Evolutionary conservation across 768 basidiomycete species (phyloP).

Genomic region (Kockovaella imperatae): DNA sequence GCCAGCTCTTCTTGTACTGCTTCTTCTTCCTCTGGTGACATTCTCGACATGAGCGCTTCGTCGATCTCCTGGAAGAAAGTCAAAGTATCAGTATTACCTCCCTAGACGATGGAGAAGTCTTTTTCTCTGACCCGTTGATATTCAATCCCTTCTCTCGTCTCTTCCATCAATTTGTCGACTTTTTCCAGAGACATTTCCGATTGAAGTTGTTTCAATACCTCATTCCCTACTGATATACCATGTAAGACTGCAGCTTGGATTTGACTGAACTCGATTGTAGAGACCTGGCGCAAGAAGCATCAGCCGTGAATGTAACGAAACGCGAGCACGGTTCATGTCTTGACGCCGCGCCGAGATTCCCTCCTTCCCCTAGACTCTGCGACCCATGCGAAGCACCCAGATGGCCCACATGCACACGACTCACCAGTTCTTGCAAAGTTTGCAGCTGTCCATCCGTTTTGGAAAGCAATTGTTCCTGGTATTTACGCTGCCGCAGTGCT

Average conservation of each 20-base stretch:
- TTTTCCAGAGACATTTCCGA: conserved; percentile 83
- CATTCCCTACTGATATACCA: conserved; percentile 86
- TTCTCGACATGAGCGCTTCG: conserved; percentile 69
- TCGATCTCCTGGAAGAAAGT: conserved; percentile 73
- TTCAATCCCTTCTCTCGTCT: conserved; percentile 83
- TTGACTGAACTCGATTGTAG: conserved; percentile 91
- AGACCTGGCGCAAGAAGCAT: conserved; percentile 63
- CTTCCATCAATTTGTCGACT: conserved; percentile 88
- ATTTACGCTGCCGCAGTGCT: conserved; percentile 83
- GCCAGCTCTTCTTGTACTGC: conserved; percentile 77
- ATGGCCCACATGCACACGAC: conserved; percentile 42
- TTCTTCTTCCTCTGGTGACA: conserved; percentile 87
- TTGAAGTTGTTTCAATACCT: conserved; percentile 87
- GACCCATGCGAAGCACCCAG: too few species aligned
- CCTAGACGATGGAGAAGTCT: neutral
- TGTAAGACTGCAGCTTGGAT: conserved; percentile 87
- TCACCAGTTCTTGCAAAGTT: conserved; percentile 77
- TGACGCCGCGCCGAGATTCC: neutral
- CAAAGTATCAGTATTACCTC: neutral
- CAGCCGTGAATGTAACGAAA: neutral
- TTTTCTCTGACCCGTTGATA: conserved; percentile 66
- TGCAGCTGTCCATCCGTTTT: conserved; percentile 88
- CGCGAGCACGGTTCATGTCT: neutral
- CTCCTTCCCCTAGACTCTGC: too few species aligned
- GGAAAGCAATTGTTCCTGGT: conserved; percentile 74